Base-by-base conservation (phyloP, 208 protist genomes). In the Leishmania aethiopica region DNA sequence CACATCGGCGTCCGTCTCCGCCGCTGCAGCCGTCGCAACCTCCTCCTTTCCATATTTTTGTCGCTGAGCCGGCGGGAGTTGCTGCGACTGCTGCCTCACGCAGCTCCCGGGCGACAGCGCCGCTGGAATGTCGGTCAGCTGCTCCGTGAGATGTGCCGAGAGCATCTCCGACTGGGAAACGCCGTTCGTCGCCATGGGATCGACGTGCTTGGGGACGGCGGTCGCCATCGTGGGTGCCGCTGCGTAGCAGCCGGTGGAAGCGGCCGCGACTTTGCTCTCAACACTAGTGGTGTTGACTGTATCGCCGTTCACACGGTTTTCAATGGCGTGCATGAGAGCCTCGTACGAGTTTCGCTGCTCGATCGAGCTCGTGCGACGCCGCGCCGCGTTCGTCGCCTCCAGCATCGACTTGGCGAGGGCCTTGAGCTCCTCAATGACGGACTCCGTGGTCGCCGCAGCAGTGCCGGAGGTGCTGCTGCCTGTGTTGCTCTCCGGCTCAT, bases 391-490 rank as follows among this genome's bases (percentile, higher is more conserved):
- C 0, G 91, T 96, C 8, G 94, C 88, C 69, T 96, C 92, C 35
- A 97, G 86, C 94, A 97, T 97, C 59, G 89, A 95, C 79, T 94
- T 91, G 35, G 94, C 94, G 7, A 97, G 86, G 49, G 83, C 79
- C 83, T 95, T 95, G 66, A 97, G 85, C 84, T 97, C 92, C 79
- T 93, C 92, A 73, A 97, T 96, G 45, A 97, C 92, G 28, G 88
- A 84, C 82, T 96, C 93, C 6, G 94, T 93, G 28, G 89, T 80
- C 1, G 57, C 49, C 60, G 77, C 78, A 35, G 81, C 75, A 70
- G 6, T 37, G 35, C 42, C 42, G 49, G 32, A 42, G 42, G 40
- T 32, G 42, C 70, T 49, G 70, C 40, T 32, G 42, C 22, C 40
- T 3, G 28, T 53, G 45, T 53, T 74, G 40, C 45, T 49, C 72